Base-by-base conservation (phyloP, 495 filamentous ascomycete species). In the Daldinia concentrica region DNA sequence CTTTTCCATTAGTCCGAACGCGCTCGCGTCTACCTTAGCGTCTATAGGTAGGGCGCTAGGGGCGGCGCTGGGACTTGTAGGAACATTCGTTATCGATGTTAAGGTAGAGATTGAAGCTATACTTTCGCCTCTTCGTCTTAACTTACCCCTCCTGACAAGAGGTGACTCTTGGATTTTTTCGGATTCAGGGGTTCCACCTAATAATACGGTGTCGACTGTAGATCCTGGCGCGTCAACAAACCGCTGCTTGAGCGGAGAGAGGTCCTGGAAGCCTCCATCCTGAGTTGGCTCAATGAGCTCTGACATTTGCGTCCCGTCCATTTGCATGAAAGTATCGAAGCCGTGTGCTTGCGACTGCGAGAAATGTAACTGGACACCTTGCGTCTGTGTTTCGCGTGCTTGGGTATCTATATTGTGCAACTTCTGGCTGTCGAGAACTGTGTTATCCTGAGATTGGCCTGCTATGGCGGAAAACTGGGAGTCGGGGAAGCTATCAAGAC, bases 241-340 rank as follows among this genome's bases (percentile, higher is more conserved):
- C 34, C 91, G 85, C 61, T 87, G 87, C 58, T 77, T 81, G n/a
- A 87, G 77, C 7, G 85, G 85, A 0, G 85, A 80, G 64, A 78
- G 84, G 41, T 82, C 74, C 56, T 83, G 82, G 75, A 96, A 96
- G 0, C 95, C 95, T 34, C 84, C 84, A 78, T 98, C 95, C 71
- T 97, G 95, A 4, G 93, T 97, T 0, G 91, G 91, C 64, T 97
- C 91, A 4, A 93, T 88, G 54, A 90, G 80, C 41, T 84, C 80
- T 12, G 84, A 85, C 30, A 83, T 79, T 65, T 93, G 87, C 1
- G 90, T 91, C 51, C 82, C 81, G 24, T 74, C 72, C 56, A 79
- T 72, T n/a, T 77, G 74, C 36, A 83, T 73, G 8, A 86, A 74
- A 55, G 80, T 83, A 59, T 87, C 85, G 63, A 86, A 82, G 8